Percentiles rank a stretch among this genome's conserved stretches.
Evolutionary conservation across 345 rosid genomes (phyloP).

Genomic region (Corchorus capsularis): DNA sequence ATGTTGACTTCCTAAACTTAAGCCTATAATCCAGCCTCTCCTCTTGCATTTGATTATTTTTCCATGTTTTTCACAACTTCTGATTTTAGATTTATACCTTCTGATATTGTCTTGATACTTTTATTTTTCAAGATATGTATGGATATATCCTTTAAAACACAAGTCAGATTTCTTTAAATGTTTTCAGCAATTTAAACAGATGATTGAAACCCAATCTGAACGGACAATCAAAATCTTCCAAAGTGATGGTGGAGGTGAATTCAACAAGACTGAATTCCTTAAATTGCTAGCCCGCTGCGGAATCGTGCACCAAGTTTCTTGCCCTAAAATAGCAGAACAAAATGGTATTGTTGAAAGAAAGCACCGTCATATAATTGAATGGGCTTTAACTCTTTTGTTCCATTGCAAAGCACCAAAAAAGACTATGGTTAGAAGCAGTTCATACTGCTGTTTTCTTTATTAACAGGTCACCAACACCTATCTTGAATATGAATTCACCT

Average conservation of each 20-base stretch:
- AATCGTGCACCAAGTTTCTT: neutral
- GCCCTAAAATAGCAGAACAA: neutral
- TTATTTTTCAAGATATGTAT: neutral
- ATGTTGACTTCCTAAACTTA: no score
- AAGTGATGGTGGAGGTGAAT: neutral
- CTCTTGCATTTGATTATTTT: no score
- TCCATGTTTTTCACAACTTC: no score
- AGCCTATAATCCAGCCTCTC: no score
- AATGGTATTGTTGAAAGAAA: neutral
- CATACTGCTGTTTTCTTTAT: neutral
- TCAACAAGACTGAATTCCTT: neutral
- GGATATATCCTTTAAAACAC: neutral
- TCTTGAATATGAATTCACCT: neutral
- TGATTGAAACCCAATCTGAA: slow-evolving; percentile 14
- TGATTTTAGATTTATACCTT: no score
- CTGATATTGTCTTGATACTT: no score
- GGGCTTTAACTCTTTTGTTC: neutral
- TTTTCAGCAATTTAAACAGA: neutral
- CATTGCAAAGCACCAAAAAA: neutral
- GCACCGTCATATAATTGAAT: neutral
- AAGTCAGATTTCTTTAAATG: neutral
- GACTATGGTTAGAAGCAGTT: neutral
- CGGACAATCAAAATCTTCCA: slow-evolving; percentile 12
- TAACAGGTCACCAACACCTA: neutral
- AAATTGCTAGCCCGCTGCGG: neutral